These are phyloP conservation scores for Ephemerocybe angulata DNA, from an alignment of 768 basidiomycete species.

Conservation along the genomic window DNA sequence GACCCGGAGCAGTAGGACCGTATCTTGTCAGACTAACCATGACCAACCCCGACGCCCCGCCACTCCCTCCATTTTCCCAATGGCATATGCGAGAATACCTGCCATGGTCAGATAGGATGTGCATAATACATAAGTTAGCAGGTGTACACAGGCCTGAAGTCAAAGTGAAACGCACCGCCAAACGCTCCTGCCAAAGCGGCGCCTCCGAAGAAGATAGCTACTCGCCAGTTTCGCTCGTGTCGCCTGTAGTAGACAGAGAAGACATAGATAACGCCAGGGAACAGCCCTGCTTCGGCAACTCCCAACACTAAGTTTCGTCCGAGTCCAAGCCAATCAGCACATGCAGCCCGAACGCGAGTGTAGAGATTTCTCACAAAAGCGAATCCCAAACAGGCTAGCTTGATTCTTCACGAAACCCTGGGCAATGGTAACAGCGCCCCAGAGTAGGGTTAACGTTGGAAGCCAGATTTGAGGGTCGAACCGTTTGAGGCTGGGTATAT, in stretches of 20 bases:
- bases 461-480: conserved; percentile 61
- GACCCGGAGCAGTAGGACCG: too few relatives aligned
- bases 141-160: too few relatives aligned
- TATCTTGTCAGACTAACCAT: conserved; percentile 36
- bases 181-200: conserved; percentile 63
- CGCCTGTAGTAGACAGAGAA: conserved; percentile 62
- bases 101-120: background rate
- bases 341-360: background rate
- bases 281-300: conserved; percentile 55
- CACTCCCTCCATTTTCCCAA: conserved; percentile 59
- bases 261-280: conserved; percentile 55
- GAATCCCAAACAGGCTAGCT: conserved; percentile 51
- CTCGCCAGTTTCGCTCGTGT: conserved; percentile 55
- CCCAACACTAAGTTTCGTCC: conserved; percentile 43
- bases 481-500: conserved; percentile 45
- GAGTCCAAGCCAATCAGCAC: background rate
- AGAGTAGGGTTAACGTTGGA: conserved; percentile 52
- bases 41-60: conserved; percentile 60
- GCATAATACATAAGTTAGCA: background rate
- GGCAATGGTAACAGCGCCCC: conserved; percentile 53
- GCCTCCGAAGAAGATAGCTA: conserved; percentile 61
- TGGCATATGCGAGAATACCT: conserved; percentile 56
- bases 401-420: conserved; percentile 56
- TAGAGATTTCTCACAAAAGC: conserved; percentile 40
- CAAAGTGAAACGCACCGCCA: conserved; percentile 38